Base-by-base conservation (phyloP, 2,329 filamentous ascomycete species). In the Fusarium keratoplasticum region DNA sequence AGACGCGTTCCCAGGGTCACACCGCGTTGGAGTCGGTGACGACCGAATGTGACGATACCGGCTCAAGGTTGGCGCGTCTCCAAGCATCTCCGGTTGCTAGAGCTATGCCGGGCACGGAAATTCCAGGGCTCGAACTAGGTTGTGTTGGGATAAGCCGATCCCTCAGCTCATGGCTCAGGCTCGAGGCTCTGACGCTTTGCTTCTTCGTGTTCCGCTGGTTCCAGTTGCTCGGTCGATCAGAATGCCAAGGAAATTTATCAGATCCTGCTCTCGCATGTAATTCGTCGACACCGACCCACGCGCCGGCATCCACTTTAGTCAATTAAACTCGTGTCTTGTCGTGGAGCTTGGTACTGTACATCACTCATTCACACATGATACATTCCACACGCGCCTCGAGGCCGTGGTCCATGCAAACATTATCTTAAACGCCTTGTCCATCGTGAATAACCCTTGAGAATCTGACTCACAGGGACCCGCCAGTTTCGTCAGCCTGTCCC, bases 191-290 rank as follows among this genome's bases (percentile, higher is more conserved):
- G n/a, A 16, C 11, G 35, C n/a, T 57, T 54, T 55, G 54, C 35
- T 50, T 61, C 52, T 63, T 68, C 50, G 54, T 27, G 54, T 55
- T 65, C 25, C 31, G 31, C 31, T 57, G 27, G n/a, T 18, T 14
- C 35, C 47, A 66, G 70, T 75, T 75, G 70, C 76, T 70, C 52
- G 68, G 74, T 69, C 73, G 61, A 76, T 74, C 47, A 64, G 63
- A 75, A 54, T 66, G 77, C 77, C 75, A 78, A 78, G 77, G 31
- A 61, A 64, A 70, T 7, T 78, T 78, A 78, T 78, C 77, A 77
- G 77, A 78, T 78, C 75, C 50, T 62, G 20, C 58, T 70, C 64
- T 66, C 14, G 60, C 20, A 59, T 64, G 31, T 66, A 35, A 75
- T 71, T 74, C 59, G 73, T 50, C 18, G 36, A 55, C 18, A 5